phyloP scores from a whole-genome alignment of 345 rosid genomes.

The Sisymbrium altissimum region DNA sequence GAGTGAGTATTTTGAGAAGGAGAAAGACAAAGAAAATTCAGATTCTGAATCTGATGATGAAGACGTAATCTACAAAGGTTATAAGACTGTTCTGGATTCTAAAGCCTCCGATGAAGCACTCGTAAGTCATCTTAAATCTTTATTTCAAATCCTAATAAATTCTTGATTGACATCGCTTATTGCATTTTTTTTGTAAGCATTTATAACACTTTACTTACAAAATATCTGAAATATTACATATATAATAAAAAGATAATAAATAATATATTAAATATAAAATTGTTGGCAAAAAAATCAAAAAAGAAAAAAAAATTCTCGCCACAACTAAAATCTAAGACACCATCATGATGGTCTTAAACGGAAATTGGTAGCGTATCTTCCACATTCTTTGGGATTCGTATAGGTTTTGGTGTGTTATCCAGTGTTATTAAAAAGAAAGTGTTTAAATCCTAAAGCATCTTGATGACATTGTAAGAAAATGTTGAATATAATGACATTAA shows the following conservation, averaged over 20 bases:
- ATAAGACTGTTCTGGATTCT: slow-evolving; percentile 69
- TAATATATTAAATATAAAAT: no score
- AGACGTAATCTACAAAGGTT: slow-evolving; percentile 64
- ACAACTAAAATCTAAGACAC: not conserved
- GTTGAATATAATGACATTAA: not conserved
- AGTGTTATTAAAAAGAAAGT: not conserved
- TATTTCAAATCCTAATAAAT: not conserved
- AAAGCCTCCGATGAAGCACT: slow-evolving; percentile 72
- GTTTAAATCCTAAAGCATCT: not conserved
- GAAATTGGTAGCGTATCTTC: not conserved
- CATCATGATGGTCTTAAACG: not conserved
- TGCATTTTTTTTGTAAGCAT: not conserved
- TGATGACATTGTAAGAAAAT: not conserved
- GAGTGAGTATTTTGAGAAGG: slow-evolving; percentile 47
- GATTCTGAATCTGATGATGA: slow-evolving; percentile 36
- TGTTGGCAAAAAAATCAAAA: no score
- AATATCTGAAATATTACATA: not conserved
- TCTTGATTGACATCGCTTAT: not conserved
- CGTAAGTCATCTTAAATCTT: slow-evolving; percentile 33
- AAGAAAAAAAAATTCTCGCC: not conserved
- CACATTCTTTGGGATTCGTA: not conserved
- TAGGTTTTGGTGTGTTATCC: no score
- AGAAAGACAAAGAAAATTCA: slow-evolving; percentile 30
- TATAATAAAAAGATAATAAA: not conserved
- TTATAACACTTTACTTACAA: not conserved